phyloP scores from a whole-genome alignment of 257 asterid genomes.

The Penstemon eatonii region DNA sequence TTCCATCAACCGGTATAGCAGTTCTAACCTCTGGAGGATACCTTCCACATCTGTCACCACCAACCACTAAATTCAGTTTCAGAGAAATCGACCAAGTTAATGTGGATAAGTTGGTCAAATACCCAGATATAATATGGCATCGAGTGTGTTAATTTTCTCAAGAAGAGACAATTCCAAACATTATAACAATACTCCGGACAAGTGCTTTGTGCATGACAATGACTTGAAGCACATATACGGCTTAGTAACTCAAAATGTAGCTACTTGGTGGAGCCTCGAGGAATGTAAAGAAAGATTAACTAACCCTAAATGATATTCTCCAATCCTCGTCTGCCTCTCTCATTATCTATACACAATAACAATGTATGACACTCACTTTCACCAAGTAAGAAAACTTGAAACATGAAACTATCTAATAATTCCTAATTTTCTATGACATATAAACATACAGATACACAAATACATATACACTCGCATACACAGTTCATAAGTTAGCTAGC shows the following conservation, averaged over 20 bases:
- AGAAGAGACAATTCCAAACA: not conserved
- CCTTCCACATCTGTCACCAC: conserved; percentile 80
- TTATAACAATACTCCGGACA: no score
- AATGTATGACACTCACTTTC: no score
- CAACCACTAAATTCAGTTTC: conserved; percentile 15
- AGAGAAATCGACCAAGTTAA: conserved; percentile 11
- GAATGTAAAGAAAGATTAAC: not conserved
- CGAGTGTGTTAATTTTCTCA: conserved; percentile 5
- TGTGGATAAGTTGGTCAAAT: not conserved
- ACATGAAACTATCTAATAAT: no score
- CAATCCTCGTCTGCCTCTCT: no score
- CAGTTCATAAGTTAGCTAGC: not conserved
- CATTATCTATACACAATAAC: no score
- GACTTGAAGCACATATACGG: not conserved
- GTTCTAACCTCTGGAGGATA: conserved; percentile 94
- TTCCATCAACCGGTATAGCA: conserved; percentile 95
- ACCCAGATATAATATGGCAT: not conserved
- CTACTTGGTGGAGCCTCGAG: not conserved
- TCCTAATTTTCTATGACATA: no score
- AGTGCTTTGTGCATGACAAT: not conserved
- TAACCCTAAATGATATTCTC: not conserved
- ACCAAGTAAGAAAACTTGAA: no score
- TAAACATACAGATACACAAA: no score
- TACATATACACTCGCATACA: no score
- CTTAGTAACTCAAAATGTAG: not conserved